Conservation (phyloP, 306 rosid species). For the Echinosophora koreensis region DNA sequence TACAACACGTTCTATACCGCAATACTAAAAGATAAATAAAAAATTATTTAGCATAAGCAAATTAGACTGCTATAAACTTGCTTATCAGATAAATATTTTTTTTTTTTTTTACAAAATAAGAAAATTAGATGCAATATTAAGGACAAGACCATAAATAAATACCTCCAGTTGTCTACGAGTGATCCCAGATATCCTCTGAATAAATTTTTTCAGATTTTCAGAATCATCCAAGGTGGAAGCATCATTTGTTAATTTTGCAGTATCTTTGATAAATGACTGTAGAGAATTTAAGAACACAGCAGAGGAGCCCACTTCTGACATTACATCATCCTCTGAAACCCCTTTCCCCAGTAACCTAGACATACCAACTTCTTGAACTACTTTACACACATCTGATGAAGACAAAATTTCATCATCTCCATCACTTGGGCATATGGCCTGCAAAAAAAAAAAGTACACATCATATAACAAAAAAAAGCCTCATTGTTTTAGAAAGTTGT, state of each 20-base stretch:
- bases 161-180: constrained; percentile 87
- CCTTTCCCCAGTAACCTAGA: constrained; percentile 55
- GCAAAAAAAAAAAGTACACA: neutral
- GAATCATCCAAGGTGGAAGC: constrained; percentile 45
- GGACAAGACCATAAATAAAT: constrained; percentile 42
- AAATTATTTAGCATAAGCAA: constrained; percentile 12
- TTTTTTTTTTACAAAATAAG: neutral
- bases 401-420: constrained; percentile 62
- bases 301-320: constrained; percentile 69
- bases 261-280: constrained; percentile 62
- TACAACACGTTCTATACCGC: neutral
- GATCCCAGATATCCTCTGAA: constrained; percentile 68
- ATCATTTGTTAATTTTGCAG: constrained; percentile 48
- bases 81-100: constrained; percentile 8
- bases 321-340: constrained; percentile 59
- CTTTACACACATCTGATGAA: constrained; percentile 65
- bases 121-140: constrained; percentile 2
- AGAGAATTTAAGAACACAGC: constrained; percentile 64
- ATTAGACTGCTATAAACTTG: constrained; percentile 5
- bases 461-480: constrained; percentile 3
- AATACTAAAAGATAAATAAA: constrained; percentile 7
- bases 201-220: constrained; percentile 54
- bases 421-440: constrained; percentile 80
- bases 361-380: constrained; percentile 61
- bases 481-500: neutral